Percentiles rank a stretch among this genome's conserved stretches.
phyloP scores from a whole-genome alignment of 768 basidiomycete species.

The Agaricus bisporus region DNA sequence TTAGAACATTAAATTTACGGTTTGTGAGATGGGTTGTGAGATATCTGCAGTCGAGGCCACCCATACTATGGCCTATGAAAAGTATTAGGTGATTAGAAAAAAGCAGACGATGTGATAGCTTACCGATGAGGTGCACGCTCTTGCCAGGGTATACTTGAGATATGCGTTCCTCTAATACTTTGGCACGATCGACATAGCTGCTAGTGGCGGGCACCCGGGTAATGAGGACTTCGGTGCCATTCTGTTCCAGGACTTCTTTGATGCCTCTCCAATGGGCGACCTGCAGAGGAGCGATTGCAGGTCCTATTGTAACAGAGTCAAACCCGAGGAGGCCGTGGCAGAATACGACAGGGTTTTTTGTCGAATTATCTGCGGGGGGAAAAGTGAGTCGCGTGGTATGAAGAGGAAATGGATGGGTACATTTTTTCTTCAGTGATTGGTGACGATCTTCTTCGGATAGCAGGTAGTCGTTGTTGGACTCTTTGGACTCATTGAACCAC shows the following conservation, averaged over 20 bases:
- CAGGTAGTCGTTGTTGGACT: slow-evolving; percentile 37
- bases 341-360: slow-evolving; percentile 85
- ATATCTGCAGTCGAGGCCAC: slow-evolving; percentile 91
- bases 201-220: slow-evolving; percentile 93
- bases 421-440: slow-evolving; percentile 50
- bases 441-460: slow-evolving; percentile 44
- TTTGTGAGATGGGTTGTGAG: slow-evolving; percentile 73
- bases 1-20: slow-evolving; percentile 75
- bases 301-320: slow-evolving; percentile 77
- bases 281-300: slow-evolving; percentile 70
- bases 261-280: slow-evolving; percentile 98
- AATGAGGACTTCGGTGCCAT: slow-evolving; percentile 86
- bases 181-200: slow-evolving; percentile 81
- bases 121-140: slow-evolving; percentile 83
- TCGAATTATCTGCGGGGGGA: slow-evolving; percentile 53
- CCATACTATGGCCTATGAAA: slow-evolving; percentile 67
- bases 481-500: slow-evolving; percentile 48
- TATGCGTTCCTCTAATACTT: slow-evolving; percentile 81
- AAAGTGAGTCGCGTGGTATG: slow-evolving; percentile 6
- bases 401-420: slow-evolving; percentile 31
- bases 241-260: slow-evolving; percentile 83
- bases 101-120: slow-evolving; percentile 12
- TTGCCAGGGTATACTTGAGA: slow-evolving; percentile 75
- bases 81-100: background rate
- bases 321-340: slow-evolving; percentile 94